These are phyloP conservation scores for Tolypocladium guangdongense DNA, from an alignment of 2,329 filamentous ascomycete species.

Conservation along the genomic window DNA sequence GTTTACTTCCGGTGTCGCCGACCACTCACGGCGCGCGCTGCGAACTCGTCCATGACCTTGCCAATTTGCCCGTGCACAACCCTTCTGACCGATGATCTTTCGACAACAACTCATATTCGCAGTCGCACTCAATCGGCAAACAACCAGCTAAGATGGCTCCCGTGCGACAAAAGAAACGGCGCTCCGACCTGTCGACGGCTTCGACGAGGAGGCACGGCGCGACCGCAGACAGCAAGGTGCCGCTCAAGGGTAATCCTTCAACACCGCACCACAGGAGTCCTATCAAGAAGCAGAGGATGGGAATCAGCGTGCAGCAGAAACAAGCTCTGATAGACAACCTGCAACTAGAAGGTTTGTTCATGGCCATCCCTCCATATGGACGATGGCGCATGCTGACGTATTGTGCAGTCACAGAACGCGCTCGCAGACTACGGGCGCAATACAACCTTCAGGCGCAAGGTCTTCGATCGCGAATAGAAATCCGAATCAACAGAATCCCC, in stretches of 20 bases:
- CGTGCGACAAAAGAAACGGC: slow-evolving; percentile 26
- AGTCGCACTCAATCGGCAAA: slow-evolving; percentile 4
- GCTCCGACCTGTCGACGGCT: slow-evolving; percentile 12
- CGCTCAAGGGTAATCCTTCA: slow-evolving; percentile 19
- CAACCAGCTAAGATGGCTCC: slow-evolving; percentile 32
- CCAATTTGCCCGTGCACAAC: neutral
- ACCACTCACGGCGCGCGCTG: slow-evolving; percentile 9
- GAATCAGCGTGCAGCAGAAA: slow-evolving; percentile 62
- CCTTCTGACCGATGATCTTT: neutral
- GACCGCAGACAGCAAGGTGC: slow-evolving; percentile 11
- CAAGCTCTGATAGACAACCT: slow-evolving; percentile 82
- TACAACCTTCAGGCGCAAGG: slow-evolving; percentile 82
- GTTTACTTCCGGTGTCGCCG: slow-evolving; percentile 24
- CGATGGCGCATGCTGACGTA: neutral
- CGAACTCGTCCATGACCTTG: neutral
- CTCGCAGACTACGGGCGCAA: slow-evolving; percentile 76
- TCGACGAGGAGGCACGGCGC: slow-evolving; percentile 7
- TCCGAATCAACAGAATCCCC: slow-evolving; percentile 88
- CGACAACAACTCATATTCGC: neutral
- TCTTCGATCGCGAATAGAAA: slow-evolving; percentile 75
- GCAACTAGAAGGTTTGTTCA: slow-evolving; percentile 68
- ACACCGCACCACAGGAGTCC: slow-evolving; percentile 43
- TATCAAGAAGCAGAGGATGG: slow-evolving; percentile 48
- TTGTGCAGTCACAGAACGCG: slow-evolving; percentile 67
- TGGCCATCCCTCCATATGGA: slow-evolving; percentile 2